Evolutionary conservation across 139 green algal species (phyloP).

Genomic region (Tetraselmis striata): DNA sequence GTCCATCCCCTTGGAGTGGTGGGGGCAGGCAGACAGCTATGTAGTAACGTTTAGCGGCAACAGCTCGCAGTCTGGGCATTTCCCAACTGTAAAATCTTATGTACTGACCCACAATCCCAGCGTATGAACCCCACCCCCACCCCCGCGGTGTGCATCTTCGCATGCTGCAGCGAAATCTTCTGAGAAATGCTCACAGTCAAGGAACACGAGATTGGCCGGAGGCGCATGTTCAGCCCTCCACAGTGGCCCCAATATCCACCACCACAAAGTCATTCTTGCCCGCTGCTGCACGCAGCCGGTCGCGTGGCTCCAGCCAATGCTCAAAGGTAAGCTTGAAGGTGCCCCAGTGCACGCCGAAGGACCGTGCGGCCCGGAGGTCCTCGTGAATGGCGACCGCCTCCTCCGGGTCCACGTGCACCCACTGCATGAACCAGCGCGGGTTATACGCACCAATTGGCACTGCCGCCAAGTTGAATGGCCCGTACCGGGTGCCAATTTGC

Average conservation of each 20-base stretch:
- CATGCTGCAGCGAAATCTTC: no score
- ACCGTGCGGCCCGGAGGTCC: constrained; percentile 35
- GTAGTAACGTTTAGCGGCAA: no score
- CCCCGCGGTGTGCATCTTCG: no score
- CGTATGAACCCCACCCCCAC: no score
- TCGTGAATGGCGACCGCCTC: constrained; percentile 67
- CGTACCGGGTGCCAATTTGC: constrained; percentile 51
- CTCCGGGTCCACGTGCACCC: constrained; percentile 53
- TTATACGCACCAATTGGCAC: constrained; percentile 32
- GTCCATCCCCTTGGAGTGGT: no score
- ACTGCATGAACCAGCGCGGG: constrained; percentile 36
- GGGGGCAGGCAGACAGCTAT: no score
- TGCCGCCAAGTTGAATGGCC: constrained; percentile 55
- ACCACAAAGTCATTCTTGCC: neutral
- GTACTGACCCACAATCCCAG: no score
- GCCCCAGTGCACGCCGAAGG: constrained; percentile 58
- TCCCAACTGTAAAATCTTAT: no score
- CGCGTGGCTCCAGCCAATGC: neutral
- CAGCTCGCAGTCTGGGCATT: no score
- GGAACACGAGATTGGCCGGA: no score
- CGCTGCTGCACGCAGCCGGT: neutral
- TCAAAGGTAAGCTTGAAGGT: constrained; percentile 53
- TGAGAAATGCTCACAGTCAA: no score
- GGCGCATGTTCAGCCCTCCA: neutral
- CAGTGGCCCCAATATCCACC: neutral